Conservation (phyloP, 441 rosid genomes). For the Adansonia rubrostipa region DNA sequence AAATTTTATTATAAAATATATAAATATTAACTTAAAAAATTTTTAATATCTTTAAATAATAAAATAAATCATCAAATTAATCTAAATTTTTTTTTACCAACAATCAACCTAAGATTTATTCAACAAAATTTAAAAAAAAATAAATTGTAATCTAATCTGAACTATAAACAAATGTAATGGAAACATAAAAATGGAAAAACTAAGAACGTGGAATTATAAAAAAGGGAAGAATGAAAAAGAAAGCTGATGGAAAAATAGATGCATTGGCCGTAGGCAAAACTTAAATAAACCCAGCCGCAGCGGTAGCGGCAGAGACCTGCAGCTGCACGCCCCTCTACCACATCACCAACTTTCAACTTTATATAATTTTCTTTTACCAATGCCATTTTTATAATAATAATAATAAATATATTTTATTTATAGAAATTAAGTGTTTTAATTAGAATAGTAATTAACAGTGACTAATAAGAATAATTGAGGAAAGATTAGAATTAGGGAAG, state of each 20-base stretch:
- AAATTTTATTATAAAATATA: too few species aligned
- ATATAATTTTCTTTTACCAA: constrained; percentile 19
- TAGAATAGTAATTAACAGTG: not conserved
- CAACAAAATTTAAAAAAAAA: too few species aligned
- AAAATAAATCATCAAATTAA: too few species aligned
- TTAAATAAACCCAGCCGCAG: constrained; percentile 40
- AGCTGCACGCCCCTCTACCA: not conserved
- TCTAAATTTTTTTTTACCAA: too few species aligned
- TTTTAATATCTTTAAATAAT: too few species aligned
- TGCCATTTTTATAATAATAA: not conserved
- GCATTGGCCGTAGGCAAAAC: constrained; percentile 32
- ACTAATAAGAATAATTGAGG: not conserved
- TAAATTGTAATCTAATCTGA: too few species aligned
- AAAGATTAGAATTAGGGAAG: not conserved
- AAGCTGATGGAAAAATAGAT: constrained; percentile 26
- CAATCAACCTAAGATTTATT: too few species aligned
- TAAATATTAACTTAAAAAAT: too few species aligned
- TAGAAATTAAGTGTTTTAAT: not conserved
- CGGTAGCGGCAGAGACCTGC: constrained; percentile 39
- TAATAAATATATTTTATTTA: constrained; percentile 1
- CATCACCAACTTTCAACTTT: constrained; percentile 18
- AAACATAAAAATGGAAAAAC: not conserved
- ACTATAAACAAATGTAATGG: too few species aligned
- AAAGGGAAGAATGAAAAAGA: not conserved
- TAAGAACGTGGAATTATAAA: not conserved